Evolutionary conservation across 345 rosid species (phyloP), one percentile per base, ranked within the genome.

Genomic region (Eucalyptus tenuipes): DNA sequence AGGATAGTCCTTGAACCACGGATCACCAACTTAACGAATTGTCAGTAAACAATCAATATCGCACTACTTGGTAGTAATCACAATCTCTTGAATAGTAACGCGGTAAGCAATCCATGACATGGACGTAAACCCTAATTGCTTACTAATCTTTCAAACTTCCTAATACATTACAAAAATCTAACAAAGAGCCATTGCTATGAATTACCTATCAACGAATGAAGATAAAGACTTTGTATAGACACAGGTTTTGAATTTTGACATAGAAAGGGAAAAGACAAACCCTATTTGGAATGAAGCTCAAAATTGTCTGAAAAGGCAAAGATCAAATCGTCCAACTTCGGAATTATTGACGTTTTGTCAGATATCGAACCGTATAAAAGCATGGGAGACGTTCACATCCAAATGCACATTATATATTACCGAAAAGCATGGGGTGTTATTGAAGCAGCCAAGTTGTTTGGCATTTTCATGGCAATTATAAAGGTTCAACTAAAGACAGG

Each of bases 21-120:
- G 7, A 17, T 33, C 81, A 68, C 44, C 24, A 33, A 68, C 45
- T 20, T 37, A 37, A 71, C 81, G 37, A 18, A 33, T 20, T 37
- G 8, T 22, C 2, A 37, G 45, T 37, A 71, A 14, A 71, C 11
- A 10, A 37, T 37, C 27, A 18, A 37, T 24, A 18, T 12, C 4
- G 2, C 45, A 18, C 1, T 6, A 1, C 27, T 37, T 15, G 14
- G 22, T 0, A 8, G 42, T 6, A 37, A 6, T 37, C 81, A 18
- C 45, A 71, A 6, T 37, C 44, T 71, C 81, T 71, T 37, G 0
- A 20, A 11, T 37, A 71, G 1, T 37, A 18, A 71, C 27, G 0
- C 4, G 12, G 44, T 11, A 13, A 20, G 81, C 27, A 10, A 7
- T 71, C 14, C 81, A 71, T 20, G 27, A 37, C 22, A 18, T 10